phyloP scores from a whole-genome alignment of 306 rosid species.

The Gastrolobium villosum region DNA sequence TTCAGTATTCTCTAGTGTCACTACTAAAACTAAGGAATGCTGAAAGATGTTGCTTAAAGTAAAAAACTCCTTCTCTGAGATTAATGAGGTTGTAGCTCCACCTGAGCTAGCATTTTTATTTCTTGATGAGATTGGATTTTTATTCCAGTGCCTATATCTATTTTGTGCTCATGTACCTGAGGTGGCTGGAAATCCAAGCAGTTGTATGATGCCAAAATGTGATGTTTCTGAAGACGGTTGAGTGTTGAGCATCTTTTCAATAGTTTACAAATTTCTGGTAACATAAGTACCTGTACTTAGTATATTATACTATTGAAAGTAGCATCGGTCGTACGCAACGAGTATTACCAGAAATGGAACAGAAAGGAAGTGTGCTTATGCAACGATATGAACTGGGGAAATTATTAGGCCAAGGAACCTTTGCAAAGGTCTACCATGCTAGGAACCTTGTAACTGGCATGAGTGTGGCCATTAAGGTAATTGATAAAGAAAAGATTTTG shows the following conservation, averaged over 20 bases:
- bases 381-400: slow-evolving; percentile 84
- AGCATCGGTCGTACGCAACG: slow-evolving; percentile 38
- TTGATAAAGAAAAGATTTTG: slow-evolving; percentile 85
- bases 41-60: slow-evolving; percentile 90
- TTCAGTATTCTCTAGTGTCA: slow-evolving; percentile 49
- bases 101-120: slow-evolving; percentile 57
- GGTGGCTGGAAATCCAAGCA: slow-evolving; percentile 49
- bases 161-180: slow-evolving; percentile 51
- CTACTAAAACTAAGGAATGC: slow-evolving; percentile 82
- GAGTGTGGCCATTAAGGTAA: slow-evolving; percentile 84
- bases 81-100: slow-evolving; percentile 56
- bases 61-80: slow-evolving; percentile 55
- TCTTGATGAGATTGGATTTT: slow-evolving; percentile 60
- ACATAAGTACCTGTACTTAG: slow-evolving; percentile 19
- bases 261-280: slow-evolving; percentile 41
- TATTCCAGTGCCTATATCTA: slow-evolving; percentile 47
- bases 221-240: slow-evolving; percentile 80
- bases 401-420: slow-evolving; percentile 95
- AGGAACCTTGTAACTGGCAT: slow-evolving; percentile 75
- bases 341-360: slow-evolving; percentile 64
- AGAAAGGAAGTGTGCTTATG: slow-evolving; percentile 81
- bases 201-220: slow-evolving; percentile 54
- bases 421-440: slow-evolving; percentile 94
- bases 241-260: slow-evolving; percentile 51
- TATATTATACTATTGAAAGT: slow-evolving; percentile 46